Evolutionary conservation across 1,139 yeast genomes (phyloP), one percentile per base, ranked within the genome.

Genomic region (Barnettozyma hawaiiensis): DNA sequence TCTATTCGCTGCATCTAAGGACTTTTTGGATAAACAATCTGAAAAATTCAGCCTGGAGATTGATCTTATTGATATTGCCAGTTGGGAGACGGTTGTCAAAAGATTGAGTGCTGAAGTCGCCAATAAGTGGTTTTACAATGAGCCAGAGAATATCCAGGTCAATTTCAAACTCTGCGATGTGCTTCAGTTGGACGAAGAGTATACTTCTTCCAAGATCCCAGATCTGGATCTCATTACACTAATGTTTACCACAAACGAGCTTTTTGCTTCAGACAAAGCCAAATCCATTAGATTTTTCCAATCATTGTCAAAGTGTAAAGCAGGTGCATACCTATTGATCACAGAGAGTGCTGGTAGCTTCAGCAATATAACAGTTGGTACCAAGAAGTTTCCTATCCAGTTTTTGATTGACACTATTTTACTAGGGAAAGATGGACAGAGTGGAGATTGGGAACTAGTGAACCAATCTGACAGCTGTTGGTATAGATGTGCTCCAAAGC

Each of bases 261-360:
- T 87, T 11, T 86, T 87, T 59, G 73, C 82, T 10, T 87, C 79
- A 47, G 76, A 85, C 49, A 76, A 76, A 53, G 67, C 75, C 0
- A 76, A 71, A 39, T 75, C 94, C 2, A 73, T 85, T 37, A 66
- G 70, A 40, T 72, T 85, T 43, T 67, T 87, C 43, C 82, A 79
- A 45, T 60, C 58, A 28, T 65, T 73, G 50, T 81, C 53, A 20
- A 53, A 57, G 44, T 85, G 85, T 59, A 59, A 59, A 33, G 47
- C 61, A 2, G 94, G 89, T 0, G 63, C 86, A 15, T 62, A 75
- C 28, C 63, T 87, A 31, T 67, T 87, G 38, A 77, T 87, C 31
- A 78, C 86, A 2, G 96, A 87, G 57, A 82, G 94, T 64, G 96
- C 96, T 0, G 96, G 96, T 0, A 84, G 95, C 4, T 87, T 81